Conservation (phyloP, 192 early-diverging fungal species). For the Jimgerdemannia flammicorona region DNA sequence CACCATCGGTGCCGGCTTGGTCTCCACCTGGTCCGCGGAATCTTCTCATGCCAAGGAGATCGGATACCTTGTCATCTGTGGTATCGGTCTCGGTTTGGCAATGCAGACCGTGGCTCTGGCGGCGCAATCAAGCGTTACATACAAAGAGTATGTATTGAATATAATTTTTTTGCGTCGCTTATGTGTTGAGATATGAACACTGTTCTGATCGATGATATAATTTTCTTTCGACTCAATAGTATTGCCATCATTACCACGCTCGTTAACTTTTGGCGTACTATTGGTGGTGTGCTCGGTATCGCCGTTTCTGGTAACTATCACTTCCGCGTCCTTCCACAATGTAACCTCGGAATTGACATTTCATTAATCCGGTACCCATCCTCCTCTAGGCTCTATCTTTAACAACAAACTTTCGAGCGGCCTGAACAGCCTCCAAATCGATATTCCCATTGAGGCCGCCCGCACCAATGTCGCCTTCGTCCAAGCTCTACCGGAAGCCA, state of each 20-base stretch:
- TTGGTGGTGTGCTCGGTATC: constrained; percentile 16
- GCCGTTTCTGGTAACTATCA: constrained; percentile 5
- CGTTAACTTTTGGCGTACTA: constrained; percentile 11
- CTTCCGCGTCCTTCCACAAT: not conserved
- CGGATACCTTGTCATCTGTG: constrained; percentile 63
- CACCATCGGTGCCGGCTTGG: constrained; percentile 56
- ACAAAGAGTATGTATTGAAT: constrained; percentile 30
- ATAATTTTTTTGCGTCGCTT: not conserved
- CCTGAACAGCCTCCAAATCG: constrained; percentile 5
- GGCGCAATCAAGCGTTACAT: constrained; percentile 61
- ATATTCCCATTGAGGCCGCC: constrained; percentile 6
- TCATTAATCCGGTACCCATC: no score
- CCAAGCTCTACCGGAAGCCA: constrained; percentile 22
- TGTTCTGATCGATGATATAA: not conserved
- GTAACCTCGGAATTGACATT: no score
- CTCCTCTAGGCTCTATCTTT: constrained; percentile 36
- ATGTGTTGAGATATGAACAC: not conserved
- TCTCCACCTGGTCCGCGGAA: constrained; percentile 43
- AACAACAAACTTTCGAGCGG: constrained; percentile 27
- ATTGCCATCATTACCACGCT: constrained; percentile 19
- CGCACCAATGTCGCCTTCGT: constrained; percentile 24
- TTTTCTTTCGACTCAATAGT: not conserved
- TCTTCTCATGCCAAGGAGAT: constrained; percentile 45
- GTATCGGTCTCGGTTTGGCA: constrained; percentile 69
- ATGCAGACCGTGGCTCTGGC: constrained; percentile 68